Evolutionary conservation across 106 monocot genomes (phyloP), one percentile per base, ranked within the genome.

Genomic region (Dioscorea dumetorum): DNA sequence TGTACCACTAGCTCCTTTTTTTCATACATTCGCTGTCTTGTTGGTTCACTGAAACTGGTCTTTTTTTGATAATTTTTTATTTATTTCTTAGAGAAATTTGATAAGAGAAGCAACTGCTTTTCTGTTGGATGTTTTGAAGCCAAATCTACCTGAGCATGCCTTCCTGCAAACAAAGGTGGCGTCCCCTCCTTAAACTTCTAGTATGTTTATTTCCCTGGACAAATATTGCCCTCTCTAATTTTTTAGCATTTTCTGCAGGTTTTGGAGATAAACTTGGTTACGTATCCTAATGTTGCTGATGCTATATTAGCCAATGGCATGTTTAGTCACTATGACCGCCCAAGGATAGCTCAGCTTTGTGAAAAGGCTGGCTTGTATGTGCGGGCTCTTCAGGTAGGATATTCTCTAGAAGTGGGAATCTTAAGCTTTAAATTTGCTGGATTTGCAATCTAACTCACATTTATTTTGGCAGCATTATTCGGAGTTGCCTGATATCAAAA

Each of bases 241-340:
- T 50, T 11, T 59, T 22, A 22, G 59, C 20, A 49, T 66, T 12
- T 22, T 66, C 48, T 50, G 11, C 79, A 99, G 97, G 97, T 99
- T 16, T 77, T 99, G 78, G 97, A 99, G 80, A 93, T 99, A 68
- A 99, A 99, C 77, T 73, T 99, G 74, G 97, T 99, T 61, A 99
- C 97, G 48, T 99, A 87, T 73, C 97, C 97, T 58, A 99, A 99
- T 87, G 97, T 99, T 64, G 97, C 92, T 23, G 97, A 99, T 90
- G 92, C 97, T 61, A 99, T 99, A 65, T 90, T 99, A 73, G 97
- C 97, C 33, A 99, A 99, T 87, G 97, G 97, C 61, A 97, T 97
- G 97, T 97, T 97, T 60, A 89, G 80, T 72, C 97, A 97, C 68
- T 97, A 97, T 77, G 97, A 97, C 62, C 92, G 97, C 67, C 97